Base-by-base conservation (phyloP, 805 yeast genomes). In the Candida fluviatilis region DNA sequence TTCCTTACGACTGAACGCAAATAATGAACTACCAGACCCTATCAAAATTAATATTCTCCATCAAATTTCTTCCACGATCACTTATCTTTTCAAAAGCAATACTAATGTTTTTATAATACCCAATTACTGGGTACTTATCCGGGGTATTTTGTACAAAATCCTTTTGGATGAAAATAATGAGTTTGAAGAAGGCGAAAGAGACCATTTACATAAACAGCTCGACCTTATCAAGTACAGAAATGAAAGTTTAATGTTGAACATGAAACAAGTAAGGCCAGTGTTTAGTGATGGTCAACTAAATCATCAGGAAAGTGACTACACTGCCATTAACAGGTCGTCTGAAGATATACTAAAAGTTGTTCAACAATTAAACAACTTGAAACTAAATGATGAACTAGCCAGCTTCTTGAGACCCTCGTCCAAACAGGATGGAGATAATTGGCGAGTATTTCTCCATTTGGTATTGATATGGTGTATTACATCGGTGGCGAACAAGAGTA, bases 71-170 rank as follows among this genome's bases (percentile, higher is more conserved):
- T 47, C 52, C 6, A 55, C 54, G 10, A 56, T 73, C 2, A 57
- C 51, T 16, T 66, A 66, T 38, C 50, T 76, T 24, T 76, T 76
- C 52, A 66, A 69, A 42, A 61, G 56, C 50, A 75, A 76, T 46
- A 62, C 76, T 1, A 84, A 81, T 49, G 69, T 76, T 2, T 83
- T 83, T 45, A 75, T 84, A 12, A 66, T 82, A 16, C 84, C 89
- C 1, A 68, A 66, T 31, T 75, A 69, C 47, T 84, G 91, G 91
- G 62, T 63, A 12, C 50, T 71, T 12, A 59, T 81, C 31, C 75
- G 76, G 37, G 63, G 71, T 2, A 63, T 70, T 2, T 55, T 84
- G 26, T 71, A 64, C 41, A 69, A 66, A 15, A 64, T 66, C 2
- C 40, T 66, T 8, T 29, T 52, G 11, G 50, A 43, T 13, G 56